Percentiles rank a stretch among this genome's conserved stretches.
These are phyloP conservation scores for Eutypella sp. DNA, from an alignment of 2,329 filamentous ascomycete genomes.

Conservation along the genomic window DNA sequence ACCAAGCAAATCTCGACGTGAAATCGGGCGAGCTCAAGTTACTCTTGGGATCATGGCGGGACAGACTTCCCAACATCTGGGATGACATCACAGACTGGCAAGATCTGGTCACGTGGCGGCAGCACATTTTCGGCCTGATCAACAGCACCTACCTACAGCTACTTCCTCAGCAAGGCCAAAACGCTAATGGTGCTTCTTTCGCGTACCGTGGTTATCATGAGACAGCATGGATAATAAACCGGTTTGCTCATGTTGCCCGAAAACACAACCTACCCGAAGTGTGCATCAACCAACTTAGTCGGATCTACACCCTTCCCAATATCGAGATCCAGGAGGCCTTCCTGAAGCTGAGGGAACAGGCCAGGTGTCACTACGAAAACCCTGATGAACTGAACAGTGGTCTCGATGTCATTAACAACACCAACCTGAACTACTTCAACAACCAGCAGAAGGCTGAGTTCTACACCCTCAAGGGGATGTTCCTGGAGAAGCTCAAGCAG, in stretches of 20 bases:
- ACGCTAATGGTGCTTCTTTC: slow-evolving; percentile 84
- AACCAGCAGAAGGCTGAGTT: slow-evolving; percentile 96
- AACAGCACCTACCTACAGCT: slow-evolving; percentile 88
- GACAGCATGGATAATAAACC: slow-evolving; percentile 99
- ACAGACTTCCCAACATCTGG: slow-evolving; percentile 95
- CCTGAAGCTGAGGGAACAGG: slow-evolving; percentile 95
- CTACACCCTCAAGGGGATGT: slow-evolving; percentile 99
- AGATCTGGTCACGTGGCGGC: slow-evolving; percentile 97
- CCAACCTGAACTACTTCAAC: slow-evolving; percentile 97
- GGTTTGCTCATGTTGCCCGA: slow-evolving; percentile 93
- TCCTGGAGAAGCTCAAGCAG: slow-evolving; percentile 87
- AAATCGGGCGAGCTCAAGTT: slow-evolving; percentile 96
- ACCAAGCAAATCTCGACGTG: slow-evolving; percentile 75
- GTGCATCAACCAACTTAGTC: slow-evolving; percentile 92
- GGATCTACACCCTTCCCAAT: slow-evolving; percentile 97
- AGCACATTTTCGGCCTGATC: slow-evolving; percentile 97
- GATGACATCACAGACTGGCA: slow-evolving; percentile 99
- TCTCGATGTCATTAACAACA: slow-evolving; percentile 98
- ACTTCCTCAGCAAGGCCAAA: slow-evolving; percentile 73
- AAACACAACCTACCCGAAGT: slow-evolving; percentile 97
- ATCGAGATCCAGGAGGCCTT: slow-evolving; percentile 99
- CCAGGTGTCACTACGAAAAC: slow-evolving; percentile 98
- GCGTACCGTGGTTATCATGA: slow-evolving; percentile 97
- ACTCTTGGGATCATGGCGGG: slow-evolving; percentile 89
- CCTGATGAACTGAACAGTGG: slow-evolving; percentile 86